Base-by-base conservation (phyloP, 73 alveolate species). In the Urostyla sp. region DNA sequence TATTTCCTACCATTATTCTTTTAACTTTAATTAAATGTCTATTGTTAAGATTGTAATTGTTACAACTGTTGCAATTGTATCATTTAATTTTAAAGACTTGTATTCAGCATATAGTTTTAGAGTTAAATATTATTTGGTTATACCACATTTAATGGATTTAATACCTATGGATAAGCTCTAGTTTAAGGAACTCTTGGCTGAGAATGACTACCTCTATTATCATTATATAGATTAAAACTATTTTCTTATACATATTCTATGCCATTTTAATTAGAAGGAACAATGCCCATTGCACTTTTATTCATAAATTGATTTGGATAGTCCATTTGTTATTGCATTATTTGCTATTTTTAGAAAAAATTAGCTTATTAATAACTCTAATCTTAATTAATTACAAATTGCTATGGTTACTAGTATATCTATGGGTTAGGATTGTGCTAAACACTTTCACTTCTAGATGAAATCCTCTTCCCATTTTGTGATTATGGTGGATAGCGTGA, bases 361-460 rank as follows among this genome's bases (percentile, higher is more conserved):
- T n/a, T n/a, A n/a, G n/a, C n/a, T n/a, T n/a, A n/a, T n/a, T n/a
- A n/a, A n/a, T n/a, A n/a, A n/a, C n/a, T n/a, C n/a, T n/a, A n/a
- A n/a, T n/a, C n/a, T n/a, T n/a, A n/a, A n/a, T n/a, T n/a, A n/a
- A n/a, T n/a, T n/a, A n/a, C n/a, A n/a, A 40, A 11, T 40, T 40
- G 51, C 51, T 40, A 40, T 40, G 10, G 15, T 40, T 40, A 15
- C 51, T 11, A 11, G 6, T 23, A 6, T 21, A 15, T 23, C 3
- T 63, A 24, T 63, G 61, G 37, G 44, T 13, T 63, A 8, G 79
- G 79, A 5, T 43, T 37, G 13, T 43, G 37, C 13, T 57, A 60
- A 38, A 60, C 37, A 18, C 37, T 38, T 5, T 63, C 79, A 21
- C 79, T 63, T 34, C 31, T 63, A 63, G 37, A 43, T 37, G 79